Base-by-base conservation (phyloP, 176 grass and related monocot species). In the Musa acuminata region DNA sequence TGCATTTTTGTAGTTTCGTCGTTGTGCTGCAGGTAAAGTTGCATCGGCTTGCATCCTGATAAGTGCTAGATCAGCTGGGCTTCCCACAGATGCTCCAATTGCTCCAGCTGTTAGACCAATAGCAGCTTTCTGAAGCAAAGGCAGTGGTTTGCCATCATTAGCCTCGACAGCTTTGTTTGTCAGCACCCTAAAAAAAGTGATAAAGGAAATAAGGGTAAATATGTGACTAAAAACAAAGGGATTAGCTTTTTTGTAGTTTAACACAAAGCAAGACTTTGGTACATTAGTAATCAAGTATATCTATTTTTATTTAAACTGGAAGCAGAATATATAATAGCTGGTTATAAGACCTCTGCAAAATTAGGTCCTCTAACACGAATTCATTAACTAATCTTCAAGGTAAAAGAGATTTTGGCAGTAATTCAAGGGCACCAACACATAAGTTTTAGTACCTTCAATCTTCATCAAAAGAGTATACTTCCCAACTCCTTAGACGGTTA, bases 1-100 rank as follows among this genome's bases (percentile, higher is more conserved):
- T 55, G 92, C 92, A 82, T 96, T 96, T 82, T 89, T 92, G 76
- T 96, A 96, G 65, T 96, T 72, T 24, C 92, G 82, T 12, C 89
- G 54, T 65, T 92, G 89, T 62, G 92, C 89, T 74, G 23, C 72
- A 53, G 89, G 92, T 73, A 96, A 87, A 78, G 89, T 89, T 78
- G 92, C 90, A 89, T 96, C 92, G 55, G 89, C 92, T 82, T 92
- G 92, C 92, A 96, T 96, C 64, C 92, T 89, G 50, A 96, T 96
- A 17, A 92, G 87, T 69, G 92, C 84, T 78, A 96, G 79, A 87
- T 96, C 92, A 29, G 92, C 89, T 81, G 92, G 92, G 77, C 83
- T 96, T 62, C 92, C 92, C 64, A 96, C 79, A 85, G 16, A 69
- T 5, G 92, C 89, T 79, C 92, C 92, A 80, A 92, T 92, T 65